These are phyloP conservation scores for Candida loeiensis DNA, from an alignment of 805 yeast species.

Conservation along the genomic window DNA sequence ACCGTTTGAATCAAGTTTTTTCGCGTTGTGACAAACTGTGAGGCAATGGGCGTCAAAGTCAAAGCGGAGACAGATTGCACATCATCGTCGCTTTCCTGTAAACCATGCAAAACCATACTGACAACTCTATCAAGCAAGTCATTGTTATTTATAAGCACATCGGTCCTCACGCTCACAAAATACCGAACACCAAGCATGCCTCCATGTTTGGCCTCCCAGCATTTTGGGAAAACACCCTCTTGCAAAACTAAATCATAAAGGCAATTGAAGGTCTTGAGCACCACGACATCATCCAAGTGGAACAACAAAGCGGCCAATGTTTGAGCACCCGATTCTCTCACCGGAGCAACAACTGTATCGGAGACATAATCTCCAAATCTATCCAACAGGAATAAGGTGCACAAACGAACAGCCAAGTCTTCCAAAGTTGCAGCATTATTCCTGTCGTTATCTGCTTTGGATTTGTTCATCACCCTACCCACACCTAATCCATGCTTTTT, in stretches of 20 bases:
- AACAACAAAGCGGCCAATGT: conserved; percentile 82
- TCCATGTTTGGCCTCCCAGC: conserved; percentile 99
- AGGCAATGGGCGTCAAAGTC: conserved; percentile 83
- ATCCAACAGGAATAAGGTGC: conserved; percentile 87
- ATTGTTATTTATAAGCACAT: conserved; percentile 59
- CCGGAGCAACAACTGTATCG: conserved; percentile 98
- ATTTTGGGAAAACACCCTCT: conserved; percentile 45
- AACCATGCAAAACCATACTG: conserved; percentile 81
- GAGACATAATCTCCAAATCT: conserved; percentile 96
- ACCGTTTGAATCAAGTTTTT: conserved; percentile 47
- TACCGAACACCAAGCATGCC: conserved; percentile 92
- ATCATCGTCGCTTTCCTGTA: conserved; percentile 79
- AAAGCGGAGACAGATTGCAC: conserved; percentile 97
- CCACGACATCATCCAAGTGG: conserved; percentile 61
- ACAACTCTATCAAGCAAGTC: conserved; percentile 68
- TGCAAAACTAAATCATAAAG: conserved; percentile 72
- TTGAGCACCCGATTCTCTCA: conserved; percentile 94
- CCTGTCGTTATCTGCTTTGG: conserved; percentile 56
- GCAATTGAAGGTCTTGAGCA: conserved; percentile 59
- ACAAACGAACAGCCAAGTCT: conserved; percentile 79
- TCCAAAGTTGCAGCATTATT: conserved; percentile 72
- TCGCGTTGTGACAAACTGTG: conserved; percentile 72
- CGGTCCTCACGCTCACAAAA: conserved; percentile 85
- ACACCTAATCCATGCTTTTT: conserved; percentile 81
- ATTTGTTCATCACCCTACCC: conserved; percentile 69